These are phyloP conservation scores for Daldinia concentrica DNA, from an alignment of 495 filamentous ascomycete genomes.

Conservation along the genomic window DNA sequence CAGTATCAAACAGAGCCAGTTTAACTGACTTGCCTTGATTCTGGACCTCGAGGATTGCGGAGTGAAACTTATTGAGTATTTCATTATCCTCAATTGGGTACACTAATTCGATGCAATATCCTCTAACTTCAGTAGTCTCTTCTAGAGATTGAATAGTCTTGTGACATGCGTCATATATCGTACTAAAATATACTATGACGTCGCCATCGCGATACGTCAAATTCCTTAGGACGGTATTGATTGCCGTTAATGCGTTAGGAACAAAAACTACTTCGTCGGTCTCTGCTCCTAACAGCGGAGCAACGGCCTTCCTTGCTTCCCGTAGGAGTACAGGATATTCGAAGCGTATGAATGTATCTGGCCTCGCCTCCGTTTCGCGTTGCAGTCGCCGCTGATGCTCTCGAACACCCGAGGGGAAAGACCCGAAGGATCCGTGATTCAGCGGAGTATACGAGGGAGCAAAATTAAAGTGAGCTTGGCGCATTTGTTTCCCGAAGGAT, in stretches of 20 bases:
- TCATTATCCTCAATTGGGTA: conserved; percentile 70
- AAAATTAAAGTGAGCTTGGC: conserved; percentile 50
- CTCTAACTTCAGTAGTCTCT: conserved; percentile 59
- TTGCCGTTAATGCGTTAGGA: conserved; percentile 80
- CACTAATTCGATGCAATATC: conserved; percentile 49
- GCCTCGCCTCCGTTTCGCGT: conserved; percentile 46
- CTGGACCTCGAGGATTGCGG: conserved; percentile 54
- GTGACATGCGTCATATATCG: conserved; percentile 80
- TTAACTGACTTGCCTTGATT: conserved; percentile 55
- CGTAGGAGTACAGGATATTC: conserved; percentile 64
- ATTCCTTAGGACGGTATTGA: conserved; percentile 82
- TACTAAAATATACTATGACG: conserved; percentile 73
- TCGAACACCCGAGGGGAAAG: conserved; percentile 47
- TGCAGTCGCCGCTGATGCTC: conserved; percentile 45
- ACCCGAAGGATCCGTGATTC: conserved; percentile 55
- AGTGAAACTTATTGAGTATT: conserved; percentile 61
- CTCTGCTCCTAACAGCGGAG: conserved; percentile 67
- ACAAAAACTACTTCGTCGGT: conserved; percentile 74
- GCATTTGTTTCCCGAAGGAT: conserved; percentile 51
- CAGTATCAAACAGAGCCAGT: conserved; percentile 78
- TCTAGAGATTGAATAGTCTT: conserved; percentile 74
- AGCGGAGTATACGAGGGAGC: conserved; percentile 48
- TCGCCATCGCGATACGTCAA: conserved; percentile 64
- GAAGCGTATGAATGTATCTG: conserved; percentile 60
- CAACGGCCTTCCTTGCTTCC: conserved; percentile 67